Base-by-base conservation (phyloP, 441 rosid species). In the Pelargonium citronellum region DNA sequence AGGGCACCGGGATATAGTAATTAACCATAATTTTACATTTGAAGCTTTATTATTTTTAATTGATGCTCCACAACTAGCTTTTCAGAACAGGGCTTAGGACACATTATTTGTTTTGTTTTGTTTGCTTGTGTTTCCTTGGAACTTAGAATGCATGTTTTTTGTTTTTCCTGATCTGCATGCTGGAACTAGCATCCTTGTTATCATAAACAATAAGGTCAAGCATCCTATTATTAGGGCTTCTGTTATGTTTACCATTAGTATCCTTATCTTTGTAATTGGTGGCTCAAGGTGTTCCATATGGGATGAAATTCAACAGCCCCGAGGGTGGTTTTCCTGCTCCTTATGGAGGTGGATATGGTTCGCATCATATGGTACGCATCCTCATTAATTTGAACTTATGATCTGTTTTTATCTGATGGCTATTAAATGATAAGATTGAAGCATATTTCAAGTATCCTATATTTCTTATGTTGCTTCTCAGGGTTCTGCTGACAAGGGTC, bases 401-500 rank as follows among this genome's bases (percentile, higher is more conserved):
- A 24, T 16, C 6, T n/a, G 2, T 37, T 65, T 65, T 71, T 74
- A 15, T 57, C 34, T 22, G 47, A 39, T 30, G 22, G 24, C 19
- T 8, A 17, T 17, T 7, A 57, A 16, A 39, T 44, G 17, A 44
- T 44, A 15, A 43, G 15, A 8, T 70, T 71, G 66, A 12, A 19
- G 15, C 2, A 16, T 41, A 15, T 34, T 8, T 71, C 73, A 41
- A 75, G 74, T 64, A 53, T 39, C 19, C 12, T 53, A 30, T 43
- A 30, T 65, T 68, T 39, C 7, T 69, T 58, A 30, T 73, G 57
- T 67, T 71, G 64, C 74, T 79, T 73, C 71, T 66, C 80, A 95
- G 99, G 90, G 87, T 80, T 79, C 82, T 80, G 78, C 87, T 71
- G 90, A 87, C 64, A 84, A 84, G 74, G 85, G 82, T 79, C 91